phyloP scores from a whole-genome alignment of 768 basidiomycete species.

The Coprinopsis marcescibilis region DNA sequence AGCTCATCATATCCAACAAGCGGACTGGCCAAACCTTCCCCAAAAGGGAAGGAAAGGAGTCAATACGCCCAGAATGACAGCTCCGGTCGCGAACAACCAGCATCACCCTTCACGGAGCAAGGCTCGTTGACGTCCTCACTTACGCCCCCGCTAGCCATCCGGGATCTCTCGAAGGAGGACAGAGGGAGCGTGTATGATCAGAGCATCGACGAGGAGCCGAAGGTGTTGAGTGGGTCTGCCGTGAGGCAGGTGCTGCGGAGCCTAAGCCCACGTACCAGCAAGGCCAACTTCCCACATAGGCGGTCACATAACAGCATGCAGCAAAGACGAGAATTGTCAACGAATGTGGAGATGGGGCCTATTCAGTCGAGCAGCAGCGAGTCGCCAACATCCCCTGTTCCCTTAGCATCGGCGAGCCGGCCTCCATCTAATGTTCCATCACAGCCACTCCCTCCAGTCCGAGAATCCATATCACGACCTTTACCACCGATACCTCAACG shows the following conservation, averaged over 20 bases:
- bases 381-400: not conserved
- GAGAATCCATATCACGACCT: not conserved
- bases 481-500: slow-evolving; percentile 8
- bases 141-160: slow-evolving; percentile 6
- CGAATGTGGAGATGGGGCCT: not conserved
- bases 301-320: not conserved
- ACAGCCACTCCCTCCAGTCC: slow-evolving; percentile 3
- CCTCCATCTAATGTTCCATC: too few species aligned
- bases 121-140: slow-evolving; percentile 3
- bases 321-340: not conserved
- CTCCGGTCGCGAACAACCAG: slow-evolving; percentile 4
- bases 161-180: slow-evolving; percentile 15
- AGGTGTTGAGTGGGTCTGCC: slow-evolving; percentile 23
- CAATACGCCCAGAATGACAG: too few species aligned
- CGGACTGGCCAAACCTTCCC: slow-evolving; percentile 10
- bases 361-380: not conserved
- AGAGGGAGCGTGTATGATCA: slow-evolving; percentile 21
- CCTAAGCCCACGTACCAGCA: slow-evolving; percentile 37
- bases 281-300: not conserved
- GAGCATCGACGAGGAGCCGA: slow-evolving; percentile 22
- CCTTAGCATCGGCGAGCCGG: not conserved
- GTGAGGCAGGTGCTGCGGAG: slow-evolving; percentile 37
- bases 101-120: not conserved
- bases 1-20: slow-evolving; percentile 11
- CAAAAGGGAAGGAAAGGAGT: slow-evolving; percentile 12